A percentile compares a stretch with the other conserved stretches of the same genome.
These are phyloP conservation scores for Artemisia tridentata DNA, from an alignment of 129 eudicot species.

Conservation along the genomic window DNA sequence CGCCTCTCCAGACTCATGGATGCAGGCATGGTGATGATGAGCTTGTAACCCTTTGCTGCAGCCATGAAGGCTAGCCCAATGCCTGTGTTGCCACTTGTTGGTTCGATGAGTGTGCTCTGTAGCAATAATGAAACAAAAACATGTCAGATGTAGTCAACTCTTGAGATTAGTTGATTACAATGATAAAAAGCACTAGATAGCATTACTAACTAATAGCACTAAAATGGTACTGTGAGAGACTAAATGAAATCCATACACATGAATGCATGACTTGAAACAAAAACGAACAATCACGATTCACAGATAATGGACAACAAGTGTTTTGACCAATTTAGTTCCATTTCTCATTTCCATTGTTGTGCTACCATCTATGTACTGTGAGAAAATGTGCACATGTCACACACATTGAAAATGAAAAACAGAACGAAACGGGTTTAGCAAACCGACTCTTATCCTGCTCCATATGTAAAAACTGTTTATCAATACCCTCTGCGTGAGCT, in stretches of 20 bases:
- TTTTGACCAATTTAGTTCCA: too few species aligned
- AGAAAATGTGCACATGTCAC: too few species aligned
- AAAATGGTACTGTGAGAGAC: background rate
- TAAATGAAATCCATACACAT: background rate
- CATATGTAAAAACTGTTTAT: too few species aligned
- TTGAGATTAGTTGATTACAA: background rate
- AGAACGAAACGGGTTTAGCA: too few species aligned
- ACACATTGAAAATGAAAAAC: too few species aligned
- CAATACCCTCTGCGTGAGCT: too few species aligned
- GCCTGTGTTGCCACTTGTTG: slow-evolving; percentile 96
- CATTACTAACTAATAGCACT: slow-evolving; percentile 2
- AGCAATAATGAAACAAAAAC: slow-evolving; percentile 15
- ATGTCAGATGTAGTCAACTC: background rate
- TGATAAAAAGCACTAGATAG: slow-evolving; percentile 4
- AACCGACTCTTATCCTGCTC: too few species aligned
- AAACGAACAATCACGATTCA: too few species aligned
- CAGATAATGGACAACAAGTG: too few species aligned
- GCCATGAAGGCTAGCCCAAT: slow-evolving; percentile 94
- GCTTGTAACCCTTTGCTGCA: slow-evolving; percentile 95
- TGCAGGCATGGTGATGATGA: slow-evolving; percentile 92
- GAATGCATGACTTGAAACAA: too few species aligned
- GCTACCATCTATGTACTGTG: too few species aligned
- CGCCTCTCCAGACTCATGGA: slow-evolving; percentile 86
- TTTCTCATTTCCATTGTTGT: too few species aligned
- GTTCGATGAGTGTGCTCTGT: slow-evolving; percentile 87